Conservation (phyloP, 225 moss, liverwort and hornwort genomes). For the Antitrichia curtipendula region DNA sequence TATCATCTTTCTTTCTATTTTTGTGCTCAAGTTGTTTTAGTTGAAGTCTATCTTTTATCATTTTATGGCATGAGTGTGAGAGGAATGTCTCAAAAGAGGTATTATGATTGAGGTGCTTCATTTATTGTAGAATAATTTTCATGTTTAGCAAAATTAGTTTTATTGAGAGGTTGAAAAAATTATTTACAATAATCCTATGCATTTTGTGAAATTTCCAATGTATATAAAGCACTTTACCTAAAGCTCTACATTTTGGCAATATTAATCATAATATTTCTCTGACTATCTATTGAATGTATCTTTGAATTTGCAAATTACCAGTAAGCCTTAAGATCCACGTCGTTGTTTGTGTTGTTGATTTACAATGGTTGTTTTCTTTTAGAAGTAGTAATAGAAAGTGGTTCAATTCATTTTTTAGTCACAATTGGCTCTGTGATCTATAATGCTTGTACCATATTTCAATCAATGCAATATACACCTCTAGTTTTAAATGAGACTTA, state of each 20-base stretch:
- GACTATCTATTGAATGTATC: neutral
- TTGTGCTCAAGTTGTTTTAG: neutral
- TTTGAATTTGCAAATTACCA: neutral
- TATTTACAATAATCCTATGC: too few relatives aligned
- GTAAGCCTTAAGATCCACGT: neutral
- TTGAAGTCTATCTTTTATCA: neutral
- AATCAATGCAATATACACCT: neutral
- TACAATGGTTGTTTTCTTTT: neutral
- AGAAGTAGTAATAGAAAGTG: neutral
- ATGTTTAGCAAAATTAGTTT: too few relatives aligned
- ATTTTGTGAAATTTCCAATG: neutral
- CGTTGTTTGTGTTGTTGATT: neutral
- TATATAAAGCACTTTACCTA: neutral
- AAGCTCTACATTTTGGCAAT: too few relatives aligned
- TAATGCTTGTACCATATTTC: neutral
- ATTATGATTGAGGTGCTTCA: neutral
- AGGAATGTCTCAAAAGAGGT: neutral
- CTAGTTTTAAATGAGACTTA: neutral
- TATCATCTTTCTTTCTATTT: neutral
- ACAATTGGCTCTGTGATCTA: neutral
- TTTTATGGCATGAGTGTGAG: accelerated
- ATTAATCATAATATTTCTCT: neutral
- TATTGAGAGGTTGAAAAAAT: too few relatives aligned
- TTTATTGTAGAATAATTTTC: neutral
- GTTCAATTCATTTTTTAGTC: neutral